A percentile compares a stretch with the other conserved stretches of the same genome.
Conservation (phyloP, 2,329 filamentous ascomycete species). For the Botrytis galanthina region DNA sequence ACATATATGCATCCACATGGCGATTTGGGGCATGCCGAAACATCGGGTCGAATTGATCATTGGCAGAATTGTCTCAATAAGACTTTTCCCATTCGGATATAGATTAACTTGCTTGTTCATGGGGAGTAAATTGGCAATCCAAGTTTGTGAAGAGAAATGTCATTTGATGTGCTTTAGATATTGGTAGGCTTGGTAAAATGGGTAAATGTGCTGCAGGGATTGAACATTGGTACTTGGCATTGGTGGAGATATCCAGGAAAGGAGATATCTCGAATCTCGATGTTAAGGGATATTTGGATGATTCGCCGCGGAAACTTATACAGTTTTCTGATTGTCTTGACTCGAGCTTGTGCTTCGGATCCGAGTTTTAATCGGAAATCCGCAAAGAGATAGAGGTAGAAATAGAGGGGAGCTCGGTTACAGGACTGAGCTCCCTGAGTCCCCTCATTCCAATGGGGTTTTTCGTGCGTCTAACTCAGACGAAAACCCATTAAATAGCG, state of each 20-base stretch:
- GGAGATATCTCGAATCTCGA: neutral
- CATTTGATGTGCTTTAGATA: neutral
- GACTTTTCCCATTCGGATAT: neutral
- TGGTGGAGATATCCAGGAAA: neutral
- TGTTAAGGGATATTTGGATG: neutral
- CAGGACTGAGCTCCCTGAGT: neutral
- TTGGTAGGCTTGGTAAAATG: neutral
- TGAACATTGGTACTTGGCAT: neutral
- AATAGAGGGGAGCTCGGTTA: slow-evolving; percentile 3
- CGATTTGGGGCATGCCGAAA: neutral
- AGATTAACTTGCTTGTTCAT: neutral
- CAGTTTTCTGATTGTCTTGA: neutral
- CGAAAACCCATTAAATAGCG: neutral
- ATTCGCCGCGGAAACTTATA: neutral
- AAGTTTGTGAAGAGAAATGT: neutral
- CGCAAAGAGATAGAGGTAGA: neutral
- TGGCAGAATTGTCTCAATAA: neutral
- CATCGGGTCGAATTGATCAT: neutral
- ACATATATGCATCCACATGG: neutral
- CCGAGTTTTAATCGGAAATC: neutral
- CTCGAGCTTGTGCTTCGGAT: neutral
- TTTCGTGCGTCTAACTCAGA: neutral
- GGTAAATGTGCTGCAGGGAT: neutral
- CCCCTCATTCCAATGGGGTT: neutral
- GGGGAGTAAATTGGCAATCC: neutral